These are phyloP conservation scores for Myxozyma vanderwaltii DNA, from an alignment of 805 yeast genomes.

Conservation along the genomic window DNA sequence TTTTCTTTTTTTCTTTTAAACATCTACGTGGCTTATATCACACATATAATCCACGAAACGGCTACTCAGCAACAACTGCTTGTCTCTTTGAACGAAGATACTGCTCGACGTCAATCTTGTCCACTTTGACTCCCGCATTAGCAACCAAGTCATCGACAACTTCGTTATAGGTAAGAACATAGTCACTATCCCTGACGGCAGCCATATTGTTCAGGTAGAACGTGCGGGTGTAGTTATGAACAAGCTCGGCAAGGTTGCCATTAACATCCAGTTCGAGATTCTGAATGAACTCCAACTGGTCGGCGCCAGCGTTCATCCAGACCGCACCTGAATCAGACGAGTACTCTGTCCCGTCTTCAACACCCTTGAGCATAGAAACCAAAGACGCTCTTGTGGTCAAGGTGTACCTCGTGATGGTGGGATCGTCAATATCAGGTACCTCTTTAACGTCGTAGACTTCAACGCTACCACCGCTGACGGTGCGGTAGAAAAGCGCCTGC, in stretches of 20 bases:
- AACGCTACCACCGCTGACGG: background rate
- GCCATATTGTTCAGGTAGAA: background rate
- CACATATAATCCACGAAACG: no score
- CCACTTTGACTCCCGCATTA: background rate
- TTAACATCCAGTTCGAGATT: background rate
- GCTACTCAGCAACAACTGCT: no score
- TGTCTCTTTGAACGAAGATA: background rate
- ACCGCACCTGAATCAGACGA: background rate
- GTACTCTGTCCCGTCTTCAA: background rate
- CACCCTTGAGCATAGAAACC: background rate
- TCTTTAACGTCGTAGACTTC: background rate
- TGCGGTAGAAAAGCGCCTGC: background rate
- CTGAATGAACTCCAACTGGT: background rate
- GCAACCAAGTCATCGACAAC: background rate
- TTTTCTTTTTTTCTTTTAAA: no score
- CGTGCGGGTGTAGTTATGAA: background rate
- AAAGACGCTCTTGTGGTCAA: background rate
- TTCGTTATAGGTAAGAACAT: background rate
- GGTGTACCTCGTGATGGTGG: background rate
- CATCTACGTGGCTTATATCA: no score
- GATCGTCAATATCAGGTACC: background rate
- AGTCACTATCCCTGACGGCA: background rate
- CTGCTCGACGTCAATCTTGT: background rate
- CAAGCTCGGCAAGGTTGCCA: background rate
- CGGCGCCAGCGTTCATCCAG: background rate